These are phyloP conservation scores for Entophlyctis helioformis DNA, from an alignment of 192 early-diverging fungal species.

Conservation along the genomic window DNA sequence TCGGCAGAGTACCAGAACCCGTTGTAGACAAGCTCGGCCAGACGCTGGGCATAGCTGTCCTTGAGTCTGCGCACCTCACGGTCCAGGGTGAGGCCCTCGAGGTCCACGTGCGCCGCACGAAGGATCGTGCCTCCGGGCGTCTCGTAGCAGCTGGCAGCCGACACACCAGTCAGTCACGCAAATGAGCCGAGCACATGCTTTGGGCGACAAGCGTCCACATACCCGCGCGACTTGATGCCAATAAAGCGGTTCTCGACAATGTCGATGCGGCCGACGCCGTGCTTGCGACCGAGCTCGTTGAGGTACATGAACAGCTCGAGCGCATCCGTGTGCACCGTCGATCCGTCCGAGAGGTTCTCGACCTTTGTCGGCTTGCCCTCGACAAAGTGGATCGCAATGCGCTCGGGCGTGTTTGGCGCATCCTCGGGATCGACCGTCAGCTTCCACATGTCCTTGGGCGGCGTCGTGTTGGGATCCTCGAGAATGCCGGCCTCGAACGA, in stretches of 20 bases:
- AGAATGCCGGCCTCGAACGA: constrained; percentile 97
- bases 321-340: constrained; percentile 21
- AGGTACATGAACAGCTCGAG: constrained; percentile 90
- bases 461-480: constrained; percentile 91
- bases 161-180: no score
- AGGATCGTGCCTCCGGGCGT: constrained; percentile 96
- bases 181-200: no score
- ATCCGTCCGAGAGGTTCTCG: constrained; percentile 65
- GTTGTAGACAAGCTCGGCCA: constrained; percentile 88
- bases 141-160: constrained; percentile 87
- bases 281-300: constrained; percentile 87
- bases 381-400: constrained; percentile 80
- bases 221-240: constrained; percentile 95
- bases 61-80: constrained; percentile 88
- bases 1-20: constrained; percentile 96
- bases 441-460: constrained; percentile 99
- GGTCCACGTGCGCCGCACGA: constrained; percentile 86
- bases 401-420: constrained; percentile 91
- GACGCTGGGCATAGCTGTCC: constrained; percentile 42
- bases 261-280: constrained; percentile 96
- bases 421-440: constrained; percentile 93
- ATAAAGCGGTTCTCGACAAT: constrained; percentile 99
- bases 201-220: not conserved
- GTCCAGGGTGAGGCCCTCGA: constrained; percentile 91
- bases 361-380: constrained; percentile 83